Conservation (phyloP, 352 stramenopile genomes). For the Elongisporangium prolatum region DNA sequence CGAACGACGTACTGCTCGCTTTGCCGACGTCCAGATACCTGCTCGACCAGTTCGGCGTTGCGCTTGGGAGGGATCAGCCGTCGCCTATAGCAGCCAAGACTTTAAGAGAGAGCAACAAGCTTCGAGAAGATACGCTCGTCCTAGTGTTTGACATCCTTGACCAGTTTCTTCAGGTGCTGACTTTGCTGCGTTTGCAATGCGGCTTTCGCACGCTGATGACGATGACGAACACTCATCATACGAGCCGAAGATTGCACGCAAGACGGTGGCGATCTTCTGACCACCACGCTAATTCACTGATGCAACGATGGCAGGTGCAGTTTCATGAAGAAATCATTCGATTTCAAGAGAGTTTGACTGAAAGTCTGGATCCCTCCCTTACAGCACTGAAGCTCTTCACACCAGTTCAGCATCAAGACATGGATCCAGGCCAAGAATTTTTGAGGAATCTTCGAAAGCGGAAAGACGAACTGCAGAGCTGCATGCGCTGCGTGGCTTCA, state of each 20-base stretch:
- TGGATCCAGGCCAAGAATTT: background rate
- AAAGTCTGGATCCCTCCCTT: background rate
- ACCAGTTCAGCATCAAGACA: background rate
- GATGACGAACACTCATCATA: background rate
- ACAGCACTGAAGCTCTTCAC: background rate
- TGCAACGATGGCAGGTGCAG: constrained; percentile 27
- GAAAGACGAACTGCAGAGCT: background rate
- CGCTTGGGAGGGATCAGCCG: constrained; percentile 10
- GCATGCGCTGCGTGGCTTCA: constrained; percentile 9
- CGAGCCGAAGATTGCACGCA: background rate
- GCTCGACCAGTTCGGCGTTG: constrained; percentile 13
- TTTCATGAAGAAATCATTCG: constrained; percentile 25
- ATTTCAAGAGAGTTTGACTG: constrained; percentile 5
- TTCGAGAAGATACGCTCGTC: background rate
- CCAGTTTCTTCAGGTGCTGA: background rate
- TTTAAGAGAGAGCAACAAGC: background rate
- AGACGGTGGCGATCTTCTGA: background rate
- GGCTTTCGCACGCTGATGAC: background rate
- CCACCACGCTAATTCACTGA: constrained; percentile 1
- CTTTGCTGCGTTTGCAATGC: background rate
- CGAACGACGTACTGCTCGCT: constrained; percentile 16
- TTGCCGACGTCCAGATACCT: constrained; percentile 25
- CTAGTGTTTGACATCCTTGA: background rate
- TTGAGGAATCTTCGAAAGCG: background rate
- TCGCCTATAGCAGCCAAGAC: constrained; percentile 1